Conservation (phyloP, 768 basidiomycete genomes). For the Nidularia sp. region DNA sequence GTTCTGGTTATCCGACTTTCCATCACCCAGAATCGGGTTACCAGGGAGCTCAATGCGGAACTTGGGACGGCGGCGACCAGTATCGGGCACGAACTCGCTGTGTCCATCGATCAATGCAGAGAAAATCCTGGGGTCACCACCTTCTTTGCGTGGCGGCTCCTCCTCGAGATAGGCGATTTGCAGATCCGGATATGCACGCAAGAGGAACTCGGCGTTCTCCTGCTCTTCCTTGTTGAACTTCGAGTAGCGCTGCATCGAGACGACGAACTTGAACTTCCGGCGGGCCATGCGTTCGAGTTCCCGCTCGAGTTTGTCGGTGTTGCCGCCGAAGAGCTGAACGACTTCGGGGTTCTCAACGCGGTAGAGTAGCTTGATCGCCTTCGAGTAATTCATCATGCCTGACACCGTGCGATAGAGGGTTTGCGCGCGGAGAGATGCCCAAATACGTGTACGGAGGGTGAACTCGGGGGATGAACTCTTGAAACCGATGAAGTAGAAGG, state of each 20-base stretch:
- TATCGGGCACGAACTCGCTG: conserved; percentile 90
- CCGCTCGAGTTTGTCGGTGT: conserved; percentile 93
- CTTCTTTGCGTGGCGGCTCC: conserved; percentile 90
- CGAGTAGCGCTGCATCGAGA: conserved; percentile 98
- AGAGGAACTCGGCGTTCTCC: conserved; percentile 96
- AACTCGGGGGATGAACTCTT: conserved; percentile 98
- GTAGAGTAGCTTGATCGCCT: conserved; percentile 99
- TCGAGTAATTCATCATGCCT: conserved; percentile 99
- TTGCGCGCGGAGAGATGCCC: conserved; percentile 98
- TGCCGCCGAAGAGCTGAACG: conserved; percentile 94
- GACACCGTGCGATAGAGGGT: conserved; percentile 98
- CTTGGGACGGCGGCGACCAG: conserved; percentile 87
- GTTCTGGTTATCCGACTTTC: conserved; percentile 99
- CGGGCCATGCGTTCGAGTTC: conserved; percentile 97
- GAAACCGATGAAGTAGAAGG: conserved; percentile 98
- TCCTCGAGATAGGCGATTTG: conserved; percentile 99
- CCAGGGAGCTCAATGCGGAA: conserved; percentile 98
- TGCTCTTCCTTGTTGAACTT: conserved; percentile 99
- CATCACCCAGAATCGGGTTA: conserved; percentile 98
- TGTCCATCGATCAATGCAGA: conserved; percentile 97
- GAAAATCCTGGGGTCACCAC: conserved; percentile 92
- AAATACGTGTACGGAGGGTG: conserved; percentile 96
- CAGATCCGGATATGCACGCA: conserved; percentile 96
- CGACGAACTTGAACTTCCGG: conserved; percentile 98
- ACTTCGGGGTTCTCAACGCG: conserved; percentile 99